Conservation (phyloP, 116 monocot genomes). For the Cymodocea nodosa region DNA sequence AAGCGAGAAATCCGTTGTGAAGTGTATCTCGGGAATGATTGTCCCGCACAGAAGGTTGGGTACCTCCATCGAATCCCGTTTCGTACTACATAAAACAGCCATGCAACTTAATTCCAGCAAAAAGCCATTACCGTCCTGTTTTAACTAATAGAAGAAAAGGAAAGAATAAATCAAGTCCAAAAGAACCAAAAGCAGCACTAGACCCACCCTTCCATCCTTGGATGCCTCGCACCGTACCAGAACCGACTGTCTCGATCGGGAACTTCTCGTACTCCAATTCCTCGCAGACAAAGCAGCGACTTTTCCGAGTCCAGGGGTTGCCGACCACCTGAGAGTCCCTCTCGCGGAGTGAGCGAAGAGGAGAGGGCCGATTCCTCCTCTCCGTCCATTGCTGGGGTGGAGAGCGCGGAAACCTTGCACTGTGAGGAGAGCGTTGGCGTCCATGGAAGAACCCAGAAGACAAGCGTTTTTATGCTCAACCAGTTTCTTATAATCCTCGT, state of each 20-base stretch:
- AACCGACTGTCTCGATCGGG: neutral
- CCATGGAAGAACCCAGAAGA: neutral
- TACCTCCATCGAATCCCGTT: too few species aligned
- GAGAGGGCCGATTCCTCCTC: neutral
- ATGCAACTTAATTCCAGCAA: too few species aligned
- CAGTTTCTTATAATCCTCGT: too few species aligned
- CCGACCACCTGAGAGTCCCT: neutral
- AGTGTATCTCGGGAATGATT: too few species aligned
- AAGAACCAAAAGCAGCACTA: neutral
- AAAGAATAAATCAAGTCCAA: neutral
- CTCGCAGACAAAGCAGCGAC: slow-evolving; percentile 1
- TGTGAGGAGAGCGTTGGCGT: neutral
- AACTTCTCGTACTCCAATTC: neutral
- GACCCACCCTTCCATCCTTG: slow-evolving; percentile 14
- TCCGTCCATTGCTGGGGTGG: neutral
- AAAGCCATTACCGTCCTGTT: neutral
- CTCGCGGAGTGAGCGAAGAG: neutral
- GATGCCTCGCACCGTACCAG: slow-evolving; percentile 18
- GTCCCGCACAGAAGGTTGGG: too few species aligned
- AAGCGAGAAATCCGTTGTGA: too few species aligned
- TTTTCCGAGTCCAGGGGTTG: slow-evolving; percentile 1
- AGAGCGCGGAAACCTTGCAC: neutral
- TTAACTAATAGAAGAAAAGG: neutral
- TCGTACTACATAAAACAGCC: too few species aligned
- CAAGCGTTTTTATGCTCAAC: too few species aligned